Evolutionary conservation across 352 stramenopile species (phyloP).

Genomic region (Pythium dissimile): DNA sequence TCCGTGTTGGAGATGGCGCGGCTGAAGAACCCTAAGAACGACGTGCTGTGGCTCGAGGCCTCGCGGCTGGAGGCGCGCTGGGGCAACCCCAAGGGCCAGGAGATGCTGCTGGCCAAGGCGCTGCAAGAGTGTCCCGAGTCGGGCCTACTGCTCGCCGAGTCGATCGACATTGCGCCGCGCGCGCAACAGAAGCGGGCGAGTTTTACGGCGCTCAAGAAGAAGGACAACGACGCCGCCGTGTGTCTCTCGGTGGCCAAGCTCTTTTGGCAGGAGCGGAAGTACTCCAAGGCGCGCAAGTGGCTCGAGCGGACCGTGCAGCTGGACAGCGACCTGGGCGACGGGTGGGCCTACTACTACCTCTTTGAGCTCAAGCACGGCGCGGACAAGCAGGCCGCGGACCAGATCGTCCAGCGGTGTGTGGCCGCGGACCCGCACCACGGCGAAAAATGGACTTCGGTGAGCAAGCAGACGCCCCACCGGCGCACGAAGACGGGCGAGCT

Average conservation of each 20-base stretch:
- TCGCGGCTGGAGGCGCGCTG: conserved; percentile 92
- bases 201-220: conserved; percentile 95
- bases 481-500: conserved; percentile 73
- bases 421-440: conserved; percentile 93
- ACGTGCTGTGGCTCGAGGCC: conserved; percentile 95
- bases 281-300: conserved; percentile 97
- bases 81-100: conserved; percentile 92
- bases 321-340: conserved; percentile 95
- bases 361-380: conserved; percentile 94
- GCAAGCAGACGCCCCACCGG: conserved; percentile 91
- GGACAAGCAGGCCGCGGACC: conserved; percentile 65
- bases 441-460: conserved; percentile 92
- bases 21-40: conserved; percentile 94
- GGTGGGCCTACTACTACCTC: conserved; percentile 96
- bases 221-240: conserved; percentile 96
- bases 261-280: conserved; percentile 95
- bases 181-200: conserved; percentile 96
- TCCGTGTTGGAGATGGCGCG: conserved; percentile 96
- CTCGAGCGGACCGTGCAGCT: conserved; percentile 95
- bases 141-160: conserved; percentile 94
- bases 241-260: conserved; percentile 95
- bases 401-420: conserved; percentile 87
- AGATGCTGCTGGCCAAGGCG: conserved; percentile 96
- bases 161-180: conserved; percentile 92
- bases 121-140: conserved; percentile 96